phyloP scores from a whole-genome alignment of 1,139 yeast species.

The Geotrichum fermentans region DNA sequence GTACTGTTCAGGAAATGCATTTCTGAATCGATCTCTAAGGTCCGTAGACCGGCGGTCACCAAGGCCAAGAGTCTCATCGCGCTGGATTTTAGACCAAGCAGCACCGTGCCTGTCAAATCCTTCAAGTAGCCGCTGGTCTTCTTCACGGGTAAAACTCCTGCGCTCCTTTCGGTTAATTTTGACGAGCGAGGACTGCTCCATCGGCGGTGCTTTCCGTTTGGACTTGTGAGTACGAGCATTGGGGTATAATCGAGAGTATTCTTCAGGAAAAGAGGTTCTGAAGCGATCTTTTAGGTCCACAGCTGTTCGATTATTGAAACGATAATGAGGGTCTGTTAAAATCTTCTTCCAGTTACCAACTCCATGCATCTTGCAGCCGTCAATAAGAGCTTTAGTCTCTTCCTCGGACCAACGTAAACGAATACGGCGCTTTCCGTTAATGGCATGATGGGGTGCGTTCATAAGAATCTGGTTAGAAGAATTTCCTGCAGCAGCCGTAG shows the following conservation, averaged over 20 bases:
- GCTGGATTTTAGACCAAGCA: constrained; percentile 77
- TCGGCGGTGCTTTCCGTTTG: constrained; percentile 26
- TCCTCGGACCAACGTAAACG: constrained; percentile 42
- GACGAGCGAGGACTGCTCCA: constrained; percentile 28
- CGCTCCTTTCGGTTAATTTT: constrained; percentile 45
- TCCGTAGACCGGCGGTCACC: constrained; percentile 42
- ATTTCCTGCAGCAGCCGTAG: not conserved
- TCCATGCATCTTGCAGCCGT: constrained; percentile 43
- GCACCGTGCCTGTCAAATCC: constrained; percentile 76
- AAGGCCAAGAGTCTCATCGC: constrained; percentile 39
- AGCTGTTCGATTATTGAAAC: constrained; percentile 44
- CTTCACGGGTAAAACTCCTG: constrained; percentile 55
- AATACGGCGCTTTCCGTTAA: constrained; percentile 33
- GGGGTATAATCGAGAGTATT: constrained; percentile 42
- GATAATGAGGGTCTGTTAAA: constrained; percentile 38
- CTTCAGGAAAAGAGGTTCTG: constrained; percentile 45
- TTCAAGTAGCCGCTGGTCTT: constrained; percentile 62
- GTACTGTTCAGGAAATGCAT: constrained; percentile 44
- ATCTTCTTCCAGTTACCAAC: constrained; percentile 48
- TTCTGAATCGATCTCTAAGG: constrained; percentile 43
- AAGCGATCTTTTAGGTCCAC: constrained; percentile 42
- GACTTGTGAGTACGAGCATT: constrained; percentile 44
- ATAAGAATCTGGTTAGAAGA: constrained; percentile 9
- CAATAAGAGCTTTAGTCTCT: constrained; percentile 41
- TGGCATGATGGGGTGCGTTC: constrained; percentile 19